Conservation (phyloP, 2,329 filamentous ascomycete genomes). For the Sporothrix euskadiensis region DNA sequence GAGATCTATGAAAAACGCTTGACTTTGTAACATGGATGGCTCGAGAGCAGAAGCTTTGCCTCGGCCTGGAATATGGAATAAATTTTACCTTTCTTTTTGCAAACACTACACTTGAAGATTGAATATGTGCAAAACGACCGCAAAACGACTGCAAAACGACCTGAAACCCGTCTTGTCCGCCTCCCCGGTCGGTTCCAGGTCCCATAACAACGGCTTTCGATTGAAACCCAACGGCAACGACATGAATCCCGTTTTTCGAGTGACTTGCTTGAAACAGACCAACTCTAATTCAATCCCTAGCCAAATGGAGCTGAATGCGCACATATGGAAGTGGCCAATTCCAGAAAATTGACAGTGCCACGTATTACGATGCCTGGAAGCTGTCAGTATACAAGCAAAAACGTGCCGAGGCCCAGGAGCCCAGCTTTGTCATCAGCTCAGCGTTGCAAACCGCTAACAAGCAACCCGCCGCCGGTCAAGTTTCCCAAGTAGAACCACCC, state of each 20-base stretch:
- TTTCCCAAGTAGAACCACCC: neutral
- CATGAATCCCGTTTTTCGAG: neutral
- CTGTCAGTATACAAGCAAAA: no score
- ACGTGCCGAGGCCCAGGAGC: no score
- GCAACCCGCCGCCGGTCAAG: neutral
- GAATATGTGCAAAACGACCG: neutral
- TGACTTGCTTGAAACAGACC: neutral
- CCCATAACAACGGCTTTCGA: neutral
- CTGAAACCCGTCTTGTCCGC: neutral
- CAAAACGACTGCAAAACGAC: neutral
- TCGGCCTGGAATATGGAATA: neutral
- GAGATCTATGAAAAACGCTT: neutral
- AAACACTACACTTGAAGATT: neutral
- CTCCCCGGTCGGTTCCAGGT: neutral
- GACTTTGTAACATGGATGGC: neutral
- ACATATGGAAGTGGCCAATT: neutral
- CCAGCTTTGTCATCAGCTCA: no score
- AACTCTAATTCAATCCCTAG: neutral
- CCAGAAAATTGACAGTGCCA: neutral
- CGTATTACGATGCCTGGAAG: no score
- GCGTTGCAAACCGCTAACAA: neutral
- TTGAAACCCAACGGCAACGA: constrained; percentile 4
- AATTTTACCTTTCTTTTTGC: neutral
- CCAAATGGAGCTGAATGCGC: neutral
- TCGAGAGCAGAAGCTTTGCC: constrained; percentile 4